A percentile compares a stretch with the other conserved stretches of the same genome.
Evolutionary conservation across 1,284 basidiomycete species (phyloP).

Genomic region (Meira nashicola): DNA sequence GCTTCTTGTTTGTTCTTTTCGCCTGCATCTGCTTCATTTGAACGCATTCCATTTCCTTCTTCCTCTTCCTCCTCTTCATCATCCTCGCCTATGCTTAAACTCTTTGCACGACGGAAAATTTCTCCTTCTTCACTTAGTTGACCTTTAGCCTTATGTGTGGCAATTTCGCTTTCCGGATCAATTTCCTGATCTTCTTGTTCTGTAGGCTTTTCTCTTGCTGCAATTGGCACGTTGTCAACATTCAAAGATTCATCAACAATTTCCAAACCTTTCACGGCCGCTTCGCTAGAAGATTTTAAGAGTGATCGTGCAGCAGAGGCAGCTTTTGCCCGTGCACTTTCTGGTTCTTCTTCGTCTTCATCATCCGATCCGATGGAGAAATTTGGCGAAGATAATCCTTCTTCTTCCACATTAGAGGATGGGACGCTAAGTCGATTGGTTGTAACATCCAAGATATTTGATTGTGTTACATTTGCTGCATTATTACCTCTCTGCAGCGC

Average conservation of each 20-base stretch:
- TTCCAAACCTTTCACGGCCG: slow-evolving; percentile 1
- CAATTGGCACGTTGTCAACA: slow-evolving; percentile 14
- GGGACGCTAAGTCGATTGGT: background rate
- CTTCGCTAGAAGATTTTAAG: background rate
- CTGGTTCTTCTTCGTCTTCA: slow-evolving; percentile 24
- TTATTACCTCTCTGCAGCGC: no score
- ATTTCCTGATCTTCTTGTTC: slow-evolving; percentile 9
- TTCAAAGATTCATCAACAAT: slow-evolving; percentile 10
- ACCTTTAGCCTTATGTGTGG: slow-evolving; percentile 26
- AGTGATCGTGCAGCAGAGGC: background rate
- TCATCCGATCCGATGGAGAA: slow-evolving; percentile 45
- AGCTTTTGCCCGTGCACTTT: background rate
- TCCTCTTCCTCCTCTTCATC: slow-evolving; percentile 17
- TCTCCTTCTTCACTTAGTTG: slow-evolving; percentile 44
- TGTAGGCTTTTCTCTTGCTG: background rate
- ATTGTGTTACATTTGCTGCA: background rate
- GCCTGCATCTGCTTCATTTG: background rate
- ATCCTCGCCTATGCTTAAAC: slow-evolving; percentile 21
- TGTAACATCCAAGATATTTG: background rate
- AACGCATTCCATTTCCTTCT: background rate
- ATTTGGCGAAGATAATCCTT: slow-evolving; percentile 27
- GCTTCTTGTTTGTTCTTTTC: background rate
- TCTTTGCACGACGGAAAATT: slow-evolving; percentile 38
- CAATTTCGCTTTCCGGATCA: slow-evolving; percentile 15
- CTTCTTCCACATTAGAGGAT: slow-evolving; percentile 12